Conservation (phyloP, 306 rosid species). For the Parietaria judaica region DNA sequence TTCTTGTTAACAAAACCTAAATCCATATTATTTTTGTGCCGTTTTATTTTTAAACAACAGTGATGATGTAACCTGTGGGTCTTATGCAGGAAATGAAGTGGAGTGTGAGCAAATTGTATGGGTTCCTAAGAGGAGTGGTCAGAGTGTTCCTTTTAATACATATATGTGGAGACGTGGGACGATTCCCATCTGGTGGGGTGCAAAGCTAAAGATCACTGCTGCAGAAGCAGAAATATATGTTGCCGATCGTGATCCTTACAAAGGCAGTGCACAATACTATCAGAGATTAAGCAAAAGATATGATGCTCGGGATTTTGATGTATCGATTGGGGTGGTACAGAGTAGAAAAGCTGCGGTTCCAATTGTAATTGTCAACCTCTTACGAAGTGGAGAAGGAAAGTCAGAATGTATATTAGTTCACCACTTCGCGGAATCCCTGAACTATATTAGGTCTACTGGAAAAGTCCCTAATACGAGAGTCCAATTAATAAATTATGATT, state of each 20-base stretch:
- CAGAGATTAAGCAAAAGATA: slow-evolving; percentile 82
- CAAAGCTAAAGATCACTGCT: slow-evolving; percentile 91
- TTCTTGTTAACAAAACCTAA: too few relatives aligned
- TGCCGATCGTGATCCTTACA: slow-evolving; percentile 81
- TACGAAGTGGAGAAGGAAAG: slow-evolving; percentile 91
- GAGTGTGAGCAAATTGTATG: slow-evolving; percentile 97
- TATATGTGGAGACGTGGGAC: slow-evolving; percentile 95
- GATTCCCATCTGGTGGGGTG: slow-evolving; percentile 99
- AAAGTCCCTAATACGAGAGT: slow-evolving; percentile 65
- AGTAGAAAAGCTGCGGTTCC: slow-evolving; percentile 70
- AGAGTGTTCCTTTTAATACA: slow-evolving; percentile 83
- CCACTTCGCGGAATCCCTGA: slow-evolving; percentile 82
- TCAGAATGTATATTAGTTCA: slow-evolving; percentile 85
- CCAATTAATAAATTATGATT: slow-evolving; percentile 78
- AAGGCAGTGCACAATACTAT: slow-evolving; percentile 75
- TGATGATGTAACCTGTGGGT: background rate
- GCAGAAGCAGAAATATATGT: slow-evolving; percentile 98
- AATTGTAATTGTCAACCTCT: slow-evolving; percentile 81
- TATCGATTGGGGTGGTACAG: slow-evolving; percentile 38
- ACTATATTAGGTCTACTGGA: slow-evolving; percentile 63
- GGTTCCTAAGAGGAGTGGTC: slow-evolving; percentile 81
- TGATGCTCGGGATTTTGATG: slow-evolving; percentile 58
- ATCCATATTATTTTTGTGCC: too few relatives aligned
- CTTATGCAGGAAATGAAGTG: slow-evolving; percentile 86
- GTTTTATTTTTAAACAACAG: background rate